Evolutionary conservation across 805 yeast genomes (phyloP).

Genomic region (Kazachstania taianensis): DNA sequence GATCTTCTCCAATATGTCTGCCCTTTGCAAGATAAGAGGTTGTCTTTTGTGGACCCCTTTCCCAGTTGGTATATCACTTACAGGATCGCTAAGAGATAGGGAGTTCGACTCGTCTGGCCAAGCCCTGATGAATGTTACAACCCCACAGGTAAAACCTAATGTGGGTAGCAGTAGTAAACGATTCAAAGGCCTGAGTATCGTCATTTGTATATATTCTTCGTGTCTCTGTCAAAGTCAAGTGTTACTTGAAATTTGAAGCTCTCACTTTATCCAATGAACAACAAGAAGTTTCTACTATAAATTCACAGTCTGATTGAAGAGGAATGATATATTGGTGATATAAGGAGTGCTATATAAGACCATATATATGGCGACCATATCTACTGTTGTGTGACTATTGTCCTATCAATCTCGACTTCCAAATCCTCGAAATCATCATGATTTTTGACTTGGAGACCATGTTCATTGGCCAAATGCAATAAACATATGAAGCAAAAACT

Average conservation of each 20-base stretch:
- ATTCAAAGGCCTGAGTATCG: conserved; percentile 4
- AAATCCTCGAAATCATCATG: conserved; percentile 31
- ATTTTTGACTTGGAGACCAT: conserved; percentile 51
- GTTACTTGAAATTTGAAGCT: no score
- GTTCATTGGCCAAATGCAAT: conserved; percentile 79
- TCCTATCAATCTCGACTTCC: conserved; percentile 8
- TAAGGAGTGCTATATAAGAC: no score
- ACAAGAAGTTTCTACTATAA: no score
- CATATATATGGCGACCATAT: neutral
- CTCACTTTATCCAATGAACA: no score
- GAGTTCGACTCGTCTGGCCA: conserved; percentile 25
- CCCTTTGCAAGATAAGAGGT: conserved; percentile 17
- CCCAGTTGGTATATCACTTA: neutral
- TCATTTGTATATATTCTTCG: neutral
- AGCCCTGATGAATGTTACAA: conserved; percentile 20
- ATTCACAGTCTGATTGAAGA: no score
- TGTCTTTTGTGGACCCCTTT: conserved; percentile 2
- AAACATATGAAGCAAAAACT: conserved; percentile 79
- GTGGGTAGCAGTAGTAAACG: conserved; percentile 22
- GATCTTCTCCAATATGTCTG: conserved; percentile 21
- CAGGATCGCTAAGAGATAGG: conserved; percentile 11
- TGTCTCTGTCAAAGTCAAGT: neutral
- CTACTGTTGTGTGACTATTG: neutral
- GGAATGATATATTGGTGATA: no score
- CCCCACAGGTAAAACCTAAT: conserved; percentile 24